Evolutionary conservation across 2,329 filamentous ascomycete genomes (phyloP).

Genomic region (Teratosphaeriaceae sp.): DNA sequence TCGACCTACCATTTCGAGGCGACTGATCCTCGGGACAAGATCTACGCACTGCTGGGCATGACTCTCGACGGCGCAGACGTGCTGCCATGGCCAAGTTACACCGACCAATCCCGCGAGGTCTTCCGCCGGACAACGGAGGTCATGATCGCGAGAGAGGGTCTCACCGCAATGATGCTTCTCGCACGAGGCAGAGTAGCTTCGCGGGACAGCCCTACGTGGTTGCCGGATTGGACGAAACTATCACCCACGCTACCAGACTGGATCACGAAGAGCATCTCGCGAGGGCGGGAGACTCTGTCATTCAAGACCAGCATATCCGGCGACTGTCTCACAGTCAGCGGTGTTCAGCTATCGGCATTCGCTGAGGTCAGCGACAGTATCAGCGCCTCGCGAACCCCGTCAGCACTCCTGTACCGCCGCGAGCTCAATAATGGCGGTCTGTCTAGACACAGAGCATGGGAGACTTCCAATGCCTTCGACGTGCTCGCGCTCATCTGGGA

Average conservation of each 20-base stretch:
- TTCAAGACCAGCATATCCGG: background rate
- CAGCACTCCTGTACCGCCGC: no score
- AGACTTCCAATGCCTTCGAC: no score
- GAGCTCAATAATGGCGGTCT: no score
- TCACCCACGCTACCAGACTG: background rate
- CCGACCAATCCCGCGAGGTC: background rate
- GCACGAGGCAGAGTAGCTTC: background rate
- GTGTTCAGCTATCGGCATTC: background rate
- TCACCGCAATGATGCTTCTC: background rate
- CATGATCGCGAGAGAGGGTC: background rate
- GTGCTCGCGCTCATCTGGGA: no score
- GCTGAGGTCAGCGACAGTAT: background rate
- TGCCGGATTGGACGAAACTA: background rate
- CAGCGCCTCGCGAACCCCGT: no score
- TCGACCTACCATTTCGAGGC: background rate
- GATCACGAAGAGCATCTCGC: background rate
- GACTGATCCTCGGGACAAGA: constrained; percentile 1
- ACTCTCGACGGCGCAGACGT: background rate
- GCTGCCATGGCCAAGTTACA: background rate
- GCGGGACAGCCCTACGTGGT: background rate
- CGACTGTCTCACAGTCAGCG: background rate
- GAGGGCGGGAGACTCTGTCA: background rate
- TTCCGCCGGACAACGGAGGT: background rate
- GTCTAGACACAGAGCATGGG: no score
- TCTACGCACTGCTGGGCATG: background rate